phyloP scores from a whole-genome alignment of 495 filamentous ascomycete species.

The Immersiella caudata region DNA sequence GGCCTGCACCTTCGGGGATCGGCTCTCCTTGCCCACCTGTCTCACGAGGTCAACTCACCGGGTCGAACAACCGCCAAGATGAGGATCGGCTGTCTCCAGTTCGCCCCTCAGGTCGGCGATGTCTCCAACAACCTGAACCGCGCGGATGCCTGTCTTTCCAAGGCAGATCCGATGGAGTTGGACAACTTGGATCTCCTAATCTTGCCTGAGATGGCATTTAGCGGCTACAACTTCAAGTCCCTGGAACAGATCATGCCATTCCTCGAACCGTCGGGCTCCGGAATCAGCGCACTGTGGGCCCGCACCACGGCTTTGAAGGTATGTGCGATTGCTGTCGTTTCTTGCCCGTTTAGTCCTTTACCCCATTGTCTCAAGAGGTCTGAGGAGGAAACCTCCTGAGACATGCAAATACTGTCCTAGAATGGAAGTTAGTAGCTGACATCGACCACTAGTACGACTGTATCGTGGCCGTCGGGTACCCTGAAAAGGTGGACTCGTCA shows the following conservation, averaged over 20 bases:
- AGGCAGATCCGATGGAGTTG: slow-evolving; percentile 53
- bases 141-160: slow-evolving; percentile 70
- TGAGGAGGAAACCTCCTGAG: no score
- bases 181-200: slow-evolving; percentile 73
- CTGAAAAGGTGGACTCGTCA: slow-evolving; percentile 62
- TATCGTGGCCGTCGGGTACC: slow-evolving; percentile 87
- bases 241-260: slow-evolving; percentile 73
- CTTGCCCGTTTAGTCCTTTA: no score
- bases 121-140: slow-evolving; percentile 73
- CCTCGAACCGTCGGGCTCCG: slow-evolving; percentile 76
- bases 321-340: no score
- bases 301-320: slow-evolving; percentile 68
- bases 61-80: slow-evolving; percentile 47
- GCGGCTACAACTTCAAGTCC: slow-evolving; percentile 93
- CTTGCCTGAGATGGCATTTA: slow-evolving; percentile 86
- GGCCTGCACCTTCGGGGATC: neutral
- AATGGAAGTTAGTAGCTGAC: no score
- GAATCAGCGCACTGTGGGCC: slow-evolving; percentile 81
- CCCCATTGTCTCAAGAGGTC: no score
- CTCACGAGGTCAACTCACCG: neutral
- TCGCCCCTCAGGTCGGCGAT: slow-evolving; percentile 72
- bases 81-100: slow-evolving; percentile 83
- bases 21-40: neutral
- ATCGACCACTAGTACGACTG: no score
- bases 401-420: no score